These are phyloP conservation scores for Penstemon barbatus DNA, from an alignment of 257 asterid species.

Conservation along the genomic window DNA sequence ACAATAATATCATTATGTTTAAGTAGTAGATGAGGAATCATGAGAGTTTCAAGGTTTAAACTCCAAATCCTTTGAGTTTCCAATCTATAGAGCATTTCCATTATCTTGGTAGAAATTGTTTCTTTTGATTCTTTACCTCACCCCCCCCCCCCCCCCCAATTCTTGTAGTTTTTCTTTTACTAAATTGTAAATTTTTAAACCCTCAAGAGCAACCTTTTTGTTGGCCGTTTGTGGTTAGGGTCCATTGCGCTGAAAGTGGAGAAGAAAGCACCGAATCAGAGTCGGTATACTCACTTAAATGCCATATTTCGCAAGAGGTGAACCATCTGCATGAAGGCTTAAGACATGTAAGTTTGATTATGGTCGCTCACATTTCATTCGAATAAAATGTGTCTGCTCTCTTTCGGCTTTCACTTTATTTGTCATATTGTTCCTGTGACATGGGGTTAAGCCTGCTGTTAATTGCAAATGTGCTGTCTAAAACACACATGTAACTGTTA, in stretches of 20 bases:
- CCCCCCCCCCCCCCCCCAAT: neutral
- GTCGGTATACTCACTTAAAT: conserved; percentile 88
- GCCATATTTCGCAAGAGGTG: conserved; percentile 99
- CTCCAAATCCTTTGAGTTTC: conserved; percentile 1
- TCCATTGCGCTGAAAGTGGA: conserved; percentile 98
- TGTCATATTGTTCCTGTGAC: conserved; percentile 14
- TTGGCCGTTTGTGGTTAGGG: conserved; percentile 53
- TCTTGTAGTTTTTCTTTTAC: neutral
- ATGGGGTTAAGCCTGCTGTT: conserved; percentile 16
- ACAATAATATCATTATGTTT: neutral
- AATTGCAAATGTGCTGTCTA: conserved; percentile 13
- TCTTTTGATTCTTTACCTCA: neutral
- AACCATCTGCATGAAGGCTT: conserved; percentile 98
- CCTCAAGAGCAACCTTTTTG: conserved; percentile 2
- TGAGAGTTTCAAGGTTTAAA: too few species aligned
- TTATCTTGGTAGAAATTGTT: conserved; percentile 1
- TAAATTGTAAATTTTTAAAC: neutral
- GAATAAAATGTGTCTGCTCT: conserved; percentile 15
- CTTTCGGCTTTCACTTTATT: conserved; percentile 17
- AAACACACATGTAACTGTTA: neutral
- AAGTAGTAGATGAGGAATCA: neutral
- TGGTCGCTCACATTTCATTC: conserved; percentile 11
- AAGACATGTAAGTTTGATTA: conserved; percentile 65
- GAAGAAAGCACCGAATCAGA: conserved; percentile 93
- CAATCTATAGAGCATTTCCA: neutral